These are phyloP conservation scores for Colletotrichum incanum DNA, from an alignment of 2,329 filamentous ascomycete species.

Conservation along the genomic window DNA sequence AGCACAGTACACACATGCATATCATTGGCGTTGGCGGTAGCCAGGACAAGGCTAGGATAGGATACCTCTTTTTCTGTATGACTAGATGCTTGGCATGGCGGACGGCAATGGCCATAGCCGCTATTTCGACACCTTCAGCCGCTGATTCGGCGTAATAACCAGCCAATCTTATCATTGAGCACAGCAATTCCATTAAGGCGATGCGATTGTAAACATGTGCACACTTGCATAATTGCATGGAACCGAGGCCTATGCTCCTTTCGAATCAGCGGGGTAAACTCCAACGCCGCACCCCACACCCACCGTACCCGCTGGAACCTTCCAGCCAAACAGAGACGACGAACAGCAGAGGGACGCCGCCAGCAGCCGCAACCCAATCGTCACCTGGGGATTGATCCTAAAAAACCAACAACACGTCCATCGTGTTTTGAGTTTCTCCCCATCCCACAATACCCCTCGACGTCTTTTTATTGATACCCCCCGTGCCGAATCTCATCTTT, in stretches of 20 bases:
- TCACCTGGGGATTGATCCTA: not conserved
- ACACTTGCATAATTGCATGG: conserved; percentile 1
- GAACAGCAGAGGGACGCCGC: conserved; percentile 4
- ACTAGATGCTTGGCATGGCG: not conserved
- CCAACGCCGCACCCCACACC: conserved; percentile 30
- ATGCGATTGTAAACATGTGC: not conserved
- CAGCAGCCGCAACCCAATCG: conserved; percentile 31
- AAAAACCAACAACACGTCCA: conserved; percentile 23
- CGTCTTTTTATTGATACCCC: conserved; percentile 17
- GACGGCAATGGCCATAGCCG: not conserved
- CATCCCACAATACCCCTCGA: not conserved
- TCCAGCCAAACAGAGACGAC: conserved; percentile 41
- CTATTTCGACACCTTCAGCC: not conserved
- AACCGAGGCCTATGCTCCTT: not conserved
- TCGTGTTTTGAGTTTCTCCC: not conserved
- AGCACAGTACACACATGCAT: conserved; percentile 24
- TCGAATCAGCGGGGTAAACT: conserved; percentile 35
- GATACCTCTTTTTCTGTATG: conserved; percentile 22
- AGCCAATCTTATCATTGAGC: not conserved
- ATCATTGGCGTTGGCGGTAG: conserved; percentile 23
- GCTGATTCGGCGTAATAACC: not conserved
- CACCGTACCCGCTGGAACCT: conserved; percentile 39
- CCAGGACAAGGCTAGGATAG: conserved; percentile 5
- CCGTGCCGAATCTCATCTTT: not conserved
- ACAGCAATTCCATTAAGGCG: not conserved